Conservation (phyloP, 2,329 filamentous ascomycete genomes). For the Plectosphaerella plurivora region DNA sequence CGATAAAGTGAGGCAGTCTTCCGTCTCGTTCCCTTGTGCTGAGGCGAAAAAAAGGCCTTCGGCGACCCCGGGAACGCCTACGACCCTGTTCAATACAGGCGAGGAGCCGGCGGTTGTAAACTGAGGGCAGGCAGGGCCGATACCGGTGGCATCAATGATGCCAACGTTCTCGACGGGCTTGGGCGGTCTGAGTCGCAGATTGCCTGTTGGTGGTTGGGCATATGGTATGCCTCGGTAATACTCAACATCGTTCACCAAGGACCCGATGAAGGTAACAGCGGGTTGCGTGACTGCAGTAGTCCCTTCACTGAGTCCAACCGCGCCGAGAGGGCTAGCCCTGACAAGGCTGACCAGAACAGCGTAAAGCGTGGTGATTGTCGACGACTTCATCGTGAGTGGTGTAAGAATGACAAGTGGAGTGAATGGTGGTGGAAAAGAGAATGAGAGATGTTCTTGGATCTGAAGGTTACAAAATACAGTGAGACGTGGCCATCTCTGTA, state of each 20-base stretch:
- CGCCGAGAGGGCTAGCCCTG: no score
- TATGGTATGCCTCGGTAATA: slow-evolving; percentile 73
- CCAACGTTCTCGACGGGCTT: slow-evolving; percentile 55
- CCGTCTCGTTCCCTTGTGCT: slow-evolving; percentile 45
- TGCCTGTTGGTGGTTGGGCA: slow-evolving; percentile 63
- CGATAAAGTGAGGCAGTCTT: slow-evolving; percentile 62
- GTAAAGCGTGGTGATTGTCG: no score
- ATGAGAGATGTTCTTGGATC: no score
- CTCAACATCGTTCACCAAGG: slow-evolving; percentile 47
- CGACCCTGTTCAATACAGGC: slow-evolving; percentile 30
- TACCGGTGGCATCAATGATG: slow-evolving; percentile 57
- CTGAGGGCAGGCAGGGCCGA: slow-evolving; percentile 65
- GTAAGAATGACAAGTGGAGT: no score
- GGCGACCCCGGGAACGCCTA: slow-evolving; percentile 42
- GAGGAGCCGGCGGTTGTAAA: slow-evolving; percentile 54
- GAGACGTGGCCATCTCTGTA: no score
- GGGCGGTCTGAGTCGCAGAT: slow-evolving; percentile 65
- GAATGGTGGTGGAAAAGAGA: no score
- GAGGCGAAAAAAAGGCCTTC: slow-evolving; percentile 55
- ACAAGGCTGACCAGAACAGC: no score
- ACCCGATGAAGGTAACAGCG: slow-evolving; percentile 52
- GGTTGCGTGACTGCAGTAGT: no score
- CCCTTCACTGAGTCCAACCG: no score
- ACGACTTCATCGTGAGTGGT: no score
- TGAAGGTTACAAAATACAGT: no score